Percentiles rank a stretch among this genome's conserved stretches.
Evolutionary conservation across 352 stramenopile genomes (phyloP).

Genomic region (Phytophthora cryptogea): DNA sequence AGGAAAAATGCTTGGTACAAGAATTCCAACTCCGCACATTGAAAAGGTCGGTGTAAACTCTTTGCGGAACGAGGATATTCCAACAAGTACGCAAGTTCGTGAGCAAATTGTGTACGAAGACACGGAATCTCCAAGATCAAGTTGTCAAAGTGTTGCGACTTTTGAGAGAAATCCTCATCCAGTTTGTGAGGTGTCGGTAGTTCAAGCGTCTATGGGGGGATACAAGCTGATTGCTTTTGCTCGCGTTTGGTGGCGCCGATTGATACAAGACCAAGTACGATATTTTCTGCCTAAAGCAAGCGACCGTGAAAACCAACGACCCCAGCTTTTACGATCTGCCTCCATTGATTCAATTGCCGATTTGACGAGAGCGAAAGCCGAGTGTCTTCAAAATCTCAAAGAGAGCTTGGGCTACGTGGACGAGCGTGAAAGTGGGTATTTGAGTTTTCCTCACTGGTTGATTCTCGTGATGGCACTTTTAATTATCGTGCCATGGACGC

Average conservation of each 20-base stretch:
- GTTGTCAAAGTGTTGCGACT: not conserved
- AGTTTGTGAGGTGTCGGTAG: not conserved
- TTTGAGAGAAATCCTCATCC: not conserved
- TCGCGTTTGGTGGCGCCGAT: not conserved
- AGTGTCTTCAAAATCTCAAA: slow-evolving; percentile 31
- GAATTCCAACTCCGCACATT: not conserved
- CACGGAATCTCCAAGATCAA: not conserved
- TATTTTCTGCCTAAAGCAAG: not conserved
- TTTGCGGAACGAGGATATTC: not conserved
- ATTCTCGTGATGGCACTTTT: slow-evolving; percentile 1
- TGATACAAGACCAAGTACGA: not conserved
- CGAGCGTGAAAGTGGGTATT: slow-evolving; percentile 19
- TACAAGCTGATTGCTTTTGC: not conserved
- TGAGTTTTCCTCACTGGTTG: slow-evolving; percentile 16
- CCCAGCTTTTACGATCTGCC: not conserved
- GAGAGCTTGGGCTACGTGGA: slow-evolving; percentile 39
- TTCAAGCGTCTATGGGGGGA: not conserved
- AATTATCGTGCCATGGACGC: slow-evolving; percentile 10
- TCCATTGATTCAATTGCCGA: not conserved
- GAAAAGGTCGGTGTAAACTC: not conserved
- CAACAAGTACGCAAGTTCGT: not conserved
- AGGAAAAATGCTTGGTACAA: not conserved
- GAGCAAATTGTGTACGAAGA: not conserved
- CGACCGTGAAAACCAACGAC: not conserved
- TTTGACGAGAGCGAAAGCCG: slow-evolving; percentile 15